These are phyloP conservation scores for Sindora glabra DNA, from an alignment of 306 rosid genomes.

Conservation along the genomic window DNA sequence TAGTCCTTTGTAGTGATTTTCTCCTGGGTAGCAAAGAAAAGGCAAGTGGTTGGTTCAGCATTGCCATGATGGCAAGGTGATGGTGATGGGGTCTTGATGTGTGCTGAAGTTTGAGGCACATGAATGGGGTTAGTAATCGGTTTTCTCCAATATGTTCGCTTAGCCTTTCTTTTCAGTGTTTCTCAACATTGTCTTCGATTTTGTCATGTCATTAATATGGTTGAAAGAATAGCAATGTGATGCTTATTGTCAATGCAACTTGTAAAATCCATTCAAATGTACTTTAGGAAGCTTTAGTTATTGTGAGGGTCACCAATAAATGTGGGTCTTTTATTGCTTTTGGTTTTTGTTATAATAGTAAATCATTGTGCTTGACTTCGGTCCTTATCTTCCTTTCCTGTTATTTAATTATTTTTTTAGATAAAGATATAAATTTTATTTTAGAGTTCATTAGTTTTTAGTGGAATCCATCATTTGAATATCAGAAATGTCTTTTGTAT, in stretches of 20 bases:
- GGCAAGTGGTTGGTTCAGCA: not conserved
- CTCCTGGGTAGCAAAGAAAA: not conserved
- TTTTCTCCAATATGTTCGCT: no score
- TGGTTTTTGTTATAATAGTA: conserved; percentile 6
- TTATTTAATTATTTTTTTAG: no score
- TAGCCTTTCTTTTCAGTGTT: no score
- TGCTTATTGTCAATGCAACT: conserved; percentile 6
- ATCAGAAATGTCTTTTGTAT: no score
- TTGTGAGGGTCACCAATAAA: not conserved
- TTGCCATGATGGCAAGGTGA: not conserved
- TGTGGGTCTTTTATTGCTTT: no score
- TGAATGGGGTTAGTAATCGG: not conserved
- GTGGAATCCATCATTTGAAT: no score
- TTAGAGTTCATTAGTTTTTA: no score
- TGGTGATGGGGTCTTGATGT: not conserved
- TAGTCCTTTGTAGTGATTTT: not conserved
- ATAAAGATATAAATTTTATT: no score
- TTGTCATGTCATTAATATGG: no score
- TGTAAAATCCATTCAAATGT: conserved; percentile 25
- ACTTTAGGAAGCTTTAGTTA: not conserved
- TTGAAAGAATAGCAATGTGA: conserved; percentile 6
- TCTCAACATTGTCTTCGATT: no score
- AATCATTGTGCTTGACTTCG: not conserved
- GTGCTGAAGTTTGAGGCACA: not conserved
- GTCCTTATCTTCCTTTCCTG: no score